These are phyloP conservation scores for Tulasnella sp. DNA, from an alignment of 768 basidiomycete species.

Conservation along the genomic window DNA sequence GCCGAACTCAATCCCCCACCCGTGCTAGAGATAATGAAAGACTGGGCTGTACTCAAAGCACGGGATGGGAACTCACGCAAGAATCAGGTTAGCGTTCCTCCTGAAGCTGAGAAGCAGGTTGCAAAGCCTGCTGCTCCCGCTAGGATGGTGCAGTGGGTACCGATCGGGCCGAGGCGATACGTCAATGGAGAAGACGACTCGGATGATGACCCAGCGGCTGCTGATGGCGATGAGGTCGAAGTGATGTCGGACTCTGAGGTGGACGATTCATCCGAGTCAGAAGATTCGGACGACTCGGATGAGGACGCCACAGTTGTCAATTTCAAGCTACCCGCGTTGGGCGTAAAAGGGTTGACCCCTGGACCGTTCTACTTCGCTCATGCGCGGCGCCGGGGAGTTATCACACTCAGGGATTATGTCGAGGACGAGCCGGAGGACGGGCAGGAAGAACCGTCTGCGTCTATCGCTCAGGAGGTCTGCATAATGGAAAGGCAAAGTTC, in stretches of 20 bases:
- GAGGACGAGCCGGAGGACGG: background rate
- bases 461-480: background rate
- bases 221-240: background rate
- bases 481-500: background rate
- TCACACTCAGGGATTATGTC: background rate
- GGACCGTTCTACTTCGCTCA: constrained; percentile 5
- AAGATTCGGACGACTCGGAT: constrained; percentile 8
- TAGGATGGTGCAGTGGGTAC: background rate
- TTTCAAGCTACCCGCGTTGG: constrained; percentile 1
- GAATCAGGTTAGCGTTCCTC: background rate
- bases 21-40: constrained; percentile 1
- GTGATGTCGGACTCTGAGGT: background rate
- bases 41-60: constrained; percentile 1
- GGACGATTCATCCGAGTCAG: background rate
- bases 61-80: background rate
- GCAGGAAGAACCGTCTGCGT: background rate
- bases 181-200: background rate
- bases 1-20: constrained; percentile 5
- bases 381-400: constrained; percentile 5
- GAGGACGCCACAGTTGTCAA: background rate
- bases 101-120: background rate
- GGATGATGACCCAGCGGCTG: background rate
- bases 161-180: too few relatives aligned
- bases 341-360: background rate
- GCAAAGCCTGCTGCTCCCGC: background rate